Conservation (phyloP, 306 rosid species). For the Dryas alaskensis region DNA sequence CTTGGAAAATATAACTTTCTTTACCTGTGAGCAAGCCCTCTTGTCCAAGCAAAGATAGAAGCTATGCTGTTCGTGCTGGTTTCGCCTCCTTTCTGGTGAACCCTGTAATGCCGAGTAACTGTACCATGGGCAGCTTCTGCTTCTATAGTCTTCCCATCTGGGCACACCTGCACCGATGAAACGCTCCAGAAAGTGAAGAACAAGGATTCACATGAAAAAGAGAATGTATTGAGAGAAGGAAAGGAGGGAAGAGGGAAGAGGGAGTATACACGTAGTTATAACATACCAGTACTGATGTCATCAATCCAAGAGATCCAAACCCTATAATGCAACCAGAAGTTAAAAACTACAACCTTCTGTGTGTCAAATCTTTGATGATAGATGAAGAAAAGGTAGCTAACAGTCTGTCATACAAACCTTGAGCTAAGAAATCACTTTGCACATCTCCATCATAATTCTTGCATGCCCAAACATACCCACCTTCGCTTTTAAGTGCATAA, state of each 20-base stretch:
- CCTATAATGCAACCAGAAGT: constrained; percentile 48
- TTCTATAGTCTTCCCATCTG: constrained; percentile 96
- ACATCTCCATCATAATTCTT: constrained; percentile 99
- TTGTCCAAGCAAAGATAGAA: constrained; percentile 94
- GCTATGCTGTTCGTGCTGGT: constrained; percentile 99
- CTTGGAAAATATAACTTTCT: neutral
- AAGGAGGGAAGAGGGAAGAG: neutral
- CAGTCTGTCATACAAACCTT: constrained; percentile 54
- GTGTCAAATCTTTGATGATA: neutral
- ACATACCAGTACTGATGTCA: constrained; percentile 96
- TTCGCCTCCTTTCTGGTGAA: constrained; percentile 97
- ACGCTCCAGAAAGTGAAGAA: constrained; percentile 11
- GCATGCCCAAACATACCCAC: constrained; percentile 99
- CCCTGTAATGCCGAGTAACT: constrained; percentile 86
- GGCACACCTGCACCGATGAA: constrained; percentile 69
- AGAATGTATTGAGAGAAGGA: neutral
- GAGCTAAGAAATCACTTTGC: constrained; percentile 97
- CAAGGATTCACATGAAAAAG: neutral
- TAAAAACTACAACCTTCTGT: constrained; percentile 2
- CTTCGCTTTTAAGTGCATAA: constrained; percentile 93
- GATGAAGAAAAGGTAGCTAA: neutral
- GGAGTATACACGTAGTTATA: constrained; percentile 1
- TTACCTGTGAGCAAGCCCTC: constrained; percentile 92
- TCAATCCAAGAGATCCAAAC: constrained; percentile 97
- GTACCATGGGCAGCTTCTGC: constrained; percentile 99